Percentiles rank a stretch among this genome's conserved stretches.
These are phyloP conservation scores for Galium porrigens DNA, from an alignment of 305 asterid genomes.

Conservation along the genomic window DNA sequence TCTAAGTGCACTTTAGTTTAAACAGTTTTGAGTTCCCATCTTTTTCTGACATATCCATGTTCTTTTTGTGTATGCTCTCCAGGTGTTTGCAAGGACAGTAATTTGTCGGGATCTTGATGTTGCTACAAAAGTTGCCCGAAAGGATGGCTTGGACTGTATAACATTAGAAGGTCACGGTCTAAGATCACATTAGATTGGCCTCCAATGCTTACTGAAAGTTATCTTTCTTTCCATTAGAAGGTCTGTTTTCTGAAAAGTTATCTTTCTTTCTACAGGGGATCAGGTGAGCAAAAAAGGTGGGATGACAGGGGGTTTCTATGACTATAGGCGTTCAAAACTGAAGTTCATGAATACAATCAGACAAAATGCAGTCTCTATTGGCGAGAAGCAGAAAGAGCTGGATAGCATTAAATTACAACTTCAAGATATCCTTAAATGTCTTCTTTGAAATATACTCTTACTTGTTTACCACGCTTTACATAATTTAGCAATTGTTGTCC, in stretches of 20 bases:
- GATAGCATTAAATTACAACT: slow-evolving; percentile 45
- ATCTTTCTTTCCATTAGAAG: slow-evolving; percentile 10
- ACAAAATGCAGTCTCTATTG: slow-evolving; percentile 40
- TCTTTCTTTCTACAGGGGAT: slow-evolving; percentile 50
- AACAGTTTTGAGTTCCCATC: neutral
- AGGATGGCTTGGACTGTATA: slow-evolving; percentile 82
- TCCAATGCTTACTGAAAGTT: slow-evolving; percentile 16
- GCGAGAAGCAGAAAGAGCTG: slow-evolving; percentile 48
- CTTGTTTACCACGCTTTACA: neutral
- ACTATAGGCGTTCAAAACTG: slow-evolving; percentile 72
- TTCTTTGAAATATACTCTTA: slow-evolving; percentile 4
- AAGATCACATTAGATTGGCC: slow-evolving; percentile 19
- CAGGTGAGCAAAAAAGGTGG: slow-evolving; percentile 99
- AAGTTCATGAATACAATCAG: slow-evolving; percentile 67
- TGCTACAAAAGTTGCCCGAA: slow-evolving; percentile 86
- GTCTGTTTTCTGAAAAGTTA: slow-evolving; percentile 18
- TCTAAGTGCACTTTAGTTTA: slow-evolving; percentile 2
- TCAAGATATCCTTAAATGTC: slow-evolving; percentile 67
- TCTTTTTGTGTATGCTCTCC: slow-evolving; percentile 15
- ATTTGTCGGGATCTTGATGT: slow-evolving; percentile 92
- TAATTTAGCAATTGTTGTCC: neutral
- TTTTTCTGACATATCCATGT: slow-evolving; percentile 5
- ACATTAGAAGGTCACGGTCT: slow-evolving; percentile 68
- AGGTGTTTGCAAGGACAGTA: slow-evolving; percentile 91
- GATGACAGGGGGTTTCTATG: slow-evolving; percentile 98